These are phyloP conservation scores for Entomortierella parvispora DNA, from an alignment of 192 early-diverging fungal genomes.

Conservation along the genomic window DNA sequence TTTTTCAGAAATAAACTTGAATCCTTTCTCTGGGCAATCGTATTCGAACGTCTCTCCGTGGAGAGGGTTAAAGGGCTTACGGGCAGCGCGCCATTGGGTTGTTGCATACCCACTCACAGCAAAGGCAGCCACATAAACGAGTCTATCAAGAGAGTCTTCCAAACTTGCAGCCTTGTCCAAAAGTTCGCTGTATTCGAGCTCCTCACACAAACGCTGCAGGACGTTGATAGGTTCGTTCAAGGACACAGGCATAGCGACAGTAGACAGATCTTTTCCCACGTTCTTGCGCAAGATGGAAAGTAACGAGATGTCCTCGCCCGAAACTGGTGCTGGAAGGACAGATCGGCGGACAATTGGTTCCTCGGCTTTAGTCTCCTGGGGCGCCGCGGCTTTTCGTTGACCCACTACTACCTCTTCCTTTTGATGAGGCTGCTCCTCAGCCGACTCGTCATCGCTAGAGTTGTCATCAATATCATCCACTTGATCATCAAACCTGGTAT, in stretches of 20 bases:
- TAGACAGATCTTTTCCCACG: constrained; percentile 95
- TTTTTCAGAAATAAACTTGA: constrained; percentile 95
- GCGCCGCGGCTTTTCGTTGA: neutral
- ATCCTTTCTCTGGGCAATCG: constrained; percentile 84
- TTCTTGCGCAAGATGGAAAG: constrained; percentile 93
- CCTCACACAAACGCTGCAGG: constrained; percentile 94
- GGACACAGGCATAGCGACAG: constrained; percentile 95
- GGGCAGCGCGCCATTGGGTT: constrained; percentile 82
- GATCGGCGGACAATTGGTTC: constrained; percentile 68
- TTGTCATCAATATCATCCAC: constrained; percentile 55
- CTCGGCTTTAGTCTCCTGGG: neutral
- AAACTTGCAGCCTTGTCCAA: constrained; percentile 78
- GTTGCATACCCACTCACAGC: constrained; percentile 88
- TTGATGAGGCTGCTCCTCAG: constrained; percentile 25
- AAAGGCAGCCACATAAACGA: constrained; percentile 87
- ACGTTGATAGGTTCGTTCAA: constrained; percentile 96
- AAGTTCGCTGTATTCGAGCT: constrained; percentile 88
- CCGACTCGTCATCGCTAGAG: constrained; percentile 60
- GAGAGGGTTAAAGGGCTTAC: constrained; percentile 99
- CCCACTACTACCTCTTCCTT: constrained; percentile 4
- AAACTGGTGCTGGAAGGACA: constrained; percentile 78
- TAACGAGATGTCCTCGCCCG: constrained; percentile 83
- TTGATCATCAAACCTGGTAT: constrained; percentile 56
- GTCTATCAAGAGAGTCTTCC: constrained; percentile 76
- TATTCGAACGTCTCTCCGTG: constrained; percentile 98